A percentile compares a stretch with the other conserved stretches of the same genome.
Conservation (phyloP, 202 grass and related monocot species). For the Saccharum hybrid region DNA sequence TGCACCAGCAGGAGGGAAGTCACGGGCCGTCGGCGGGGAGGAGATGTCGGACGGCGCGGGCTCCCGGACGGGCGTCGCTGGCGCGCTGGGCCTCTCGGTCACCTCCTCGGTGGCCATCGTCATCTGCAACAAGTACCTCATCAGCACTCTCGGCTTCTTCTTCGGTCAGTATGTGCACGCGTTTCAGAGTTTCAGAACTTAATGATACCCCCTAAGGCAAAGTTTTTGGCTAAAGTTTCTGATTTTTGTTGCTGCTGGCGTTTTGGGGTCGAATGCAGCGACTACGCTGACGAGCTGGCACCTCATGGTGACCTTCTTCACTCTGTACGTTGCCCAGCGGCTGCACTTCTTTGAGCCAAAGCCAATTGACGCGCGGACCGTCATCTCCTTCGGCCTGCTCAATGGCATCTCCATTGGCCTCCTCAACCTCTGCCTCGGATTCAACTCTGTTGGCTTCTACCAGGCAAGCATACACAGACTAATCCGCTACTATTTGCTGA, state of each 20-base stretch:
- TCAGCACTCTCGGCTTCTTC: conserved; percentile 83
- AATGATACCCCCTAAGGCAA: conserved; percentile 10
- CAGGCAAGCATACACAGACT: conserved; percentile 52
- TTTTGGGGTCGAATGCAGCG: conserved; percentile 52
- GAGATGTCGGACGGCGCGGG: conserved; percentile 57
- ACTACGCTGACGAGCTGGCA: conserved; percentile 98
- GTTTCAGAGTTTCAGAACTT: conserved; percentile 6
- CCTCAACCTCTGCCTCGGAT: conserved; percentile 94
- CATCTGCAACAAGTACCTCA: conserved; percentile 99
- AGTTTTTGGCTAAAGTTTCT: conserved; percentile 17
- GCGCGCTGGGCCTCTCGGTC: conserved; percentile 79
- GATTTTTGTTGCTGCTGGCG: neutral
- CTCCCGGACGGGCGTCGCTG: conserved; percentile 60
- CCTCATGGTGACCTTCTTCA: conserved; percentile 92
- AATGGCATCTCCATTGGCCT: conserved; percentile 93
- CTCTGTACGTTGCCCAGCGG: conserved; percentile 74
- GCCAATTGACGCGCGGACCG: conserved; percentile 64
- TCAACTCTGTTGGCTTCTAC: conserved; percentile 97
- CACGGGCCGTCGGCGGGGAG: conserved; percentile 9
- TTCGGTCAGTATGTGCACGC: conserved; percentile 56
- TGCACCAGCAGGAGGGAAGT: conserved; percentile 42
- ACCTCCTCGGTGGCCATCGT: conserved; percentile 91
- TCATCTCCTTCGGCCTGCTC: conserved; percentile 79
- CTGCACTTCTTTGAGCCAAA: conserved; percentile 88
- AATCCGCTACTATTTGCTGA: neutral